Evolutionary conservation across 1,284 basidiomycete genomes (phyloP), one percentile per base, ranked within the genome.

Genomic region (Neotropicomus parvogracilis): DNA sequence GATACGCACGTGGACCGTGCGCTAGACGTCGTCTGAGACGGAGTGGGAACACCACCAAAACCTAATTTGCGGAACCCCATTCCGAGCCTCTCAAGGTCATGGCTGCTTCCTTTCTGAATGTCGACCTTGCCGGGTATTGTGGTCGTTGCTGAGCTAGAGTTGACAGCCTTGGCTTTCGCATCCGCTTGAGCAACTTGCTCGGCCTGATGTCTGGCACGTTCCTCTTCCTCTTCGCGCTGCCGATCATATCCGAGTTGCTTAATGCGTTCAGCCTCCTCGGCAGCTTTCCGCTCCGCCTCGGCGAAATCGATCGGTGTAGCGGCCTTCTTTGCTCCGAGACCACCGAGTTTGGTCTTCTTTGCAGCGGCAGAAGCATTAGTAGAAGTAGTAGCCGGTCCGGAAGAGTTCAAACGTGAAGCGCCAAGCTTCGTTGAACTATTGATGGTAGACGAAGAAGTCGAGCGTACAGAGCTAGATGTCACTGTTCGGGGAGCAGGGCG

Each of bases 201-300:
- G 3, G 72, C 77, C 41, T 80, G 80, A 57, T 76, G 76, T 61
- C 74, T 75, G 32, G 71, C 73, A 59, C 80, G 80, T 64, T 85
- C 83, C 56, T 80, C 77, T 37, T 79, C 79, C 59, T 88, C 86
- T 66, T 95, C 91, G 32, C 80, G 75, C 60, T 84, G 79, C 26
- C 89, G 80, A 64, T 95, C 91, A 62, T 95, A 95, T 0, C 92
- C 94, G 12, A 95, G 75, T 57, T 93, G 83, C 65, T 89, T 88
- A 65, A 92, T 81, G 48, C 91, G 75, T 68, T 94, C 92, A 32
- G 91, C 91, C 65, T 97, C 94, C 62, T 92, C 92, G 17, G 78
- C 64, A 0, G 94, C 94, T 59, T 88, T 88, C 27, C 84, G 75
- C 68, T 97, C 91, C 0, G 92, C 94, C 59, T 91, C 91, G 39